Percentiles rank a stretch among this genome's conserved stretches.
phyloP scores from a whole-genome alignment of 768 basidiomycete species.

The Boletus reticulatus region DNA sequence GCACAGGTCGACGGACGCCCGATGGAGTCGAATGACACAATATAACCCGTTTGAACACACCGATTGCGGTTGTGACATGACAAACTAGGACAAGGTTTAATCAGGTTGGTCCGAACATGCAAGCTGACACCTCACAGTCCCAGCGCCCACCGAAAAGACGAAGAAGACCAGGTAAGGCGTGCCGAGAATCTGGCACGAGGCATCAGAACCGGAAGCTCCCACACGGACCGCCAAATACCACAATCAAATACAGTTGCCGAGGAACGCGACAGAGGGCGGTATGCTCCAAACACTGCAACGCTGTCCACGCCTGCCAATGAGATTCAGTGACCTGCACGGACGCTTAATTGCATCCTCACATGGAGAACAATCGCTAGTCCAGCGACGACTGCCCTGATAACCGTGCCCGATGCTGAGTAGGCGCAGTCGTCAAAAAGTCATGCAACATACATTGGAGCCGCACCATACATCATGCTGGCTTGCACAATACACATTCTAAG shows the following conservation, averaged over 20 bases:
- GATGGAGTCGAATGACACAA: slow-evolving; percentile 38
- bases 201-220: slow-evolving; percentile 7
- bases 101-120: slow-evolving; percentile 9
- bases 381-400: slow-evolving; percentile 40
- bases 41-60: slow-evolving; percentile 45
- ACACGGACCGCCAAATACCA: slow-evolving; percentile 17
- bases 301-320: slow-evolving; percentile 36
- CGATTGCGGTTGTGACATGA: slow-evolving; percentile 11
- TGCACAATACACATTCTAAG: slow-evolving; percentile 46
- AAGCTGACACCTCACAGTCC: slow-evolving; percentile 33
- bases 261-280: slow-evolving; percentile 20
- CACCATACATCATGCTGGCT: slow-evolving; percentile 51
- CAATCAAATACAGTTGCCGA: slow-evolving; percentile 21
- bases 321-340: slow-evolving; percentile 1
- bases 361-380: slow-evolving; percentile 42
- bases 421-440: background rate
- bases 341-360: slow-evolving; percentile 21
- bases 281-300: slow-evolving; percentile 28
- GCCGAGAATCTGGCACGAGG: slow-evolving; percentile 32
- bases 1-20: slow-evolving; percentile 35
- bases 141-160: slow-evolving; percentile 38
- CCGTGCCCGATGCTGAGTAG: slow-evolving; percentile 1
- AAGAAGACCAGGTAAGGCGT: slow-evolving; percentile 43
- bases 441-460: slow-evolving; percentile 48
- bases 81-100: slow-evolving; percentile 18